A percentile compares a stretch with the other conserved stretches of the same genome.
Evolutionary conservation across 192 early-diverging fungal species (phyloP).

Genomic region (Coemansia sp.): DNA sequence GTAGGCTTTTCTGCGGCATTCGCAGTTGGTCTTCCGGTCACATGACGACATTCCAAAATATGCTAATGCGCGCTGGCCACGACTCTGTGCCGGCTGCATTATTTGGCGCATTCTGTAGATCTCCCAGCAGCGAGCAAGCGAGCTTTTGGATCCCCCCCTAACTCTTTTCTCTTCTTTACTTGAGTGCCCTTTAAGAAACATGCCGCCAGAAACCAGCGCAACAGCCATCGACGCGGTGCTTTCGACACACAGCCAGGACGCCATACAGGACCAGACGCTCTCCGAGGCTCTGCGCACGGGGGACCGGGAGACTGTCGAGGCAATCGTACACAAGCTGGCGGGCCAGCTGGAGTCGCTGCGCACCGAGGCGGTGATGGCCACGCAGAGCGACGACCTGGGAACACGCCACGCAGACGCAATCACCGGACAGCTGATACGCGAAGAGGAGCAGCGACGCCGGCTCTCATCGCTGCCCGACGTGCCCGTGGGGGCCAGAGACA

Average conservation of each 20-base stretch:
- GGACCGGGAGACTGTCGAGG: constrained; percentile 49
- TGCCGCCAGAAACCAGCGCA: too few relatives aligned
- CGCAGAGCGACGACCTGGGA: constrained; percentile 22
- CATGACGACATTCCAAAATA: too few relatives aligned
- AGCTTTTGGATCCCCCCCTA: too few relatives aligned
- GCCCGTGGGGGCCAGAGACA: constrained; percentile 10
- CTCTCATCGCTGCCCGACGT: constrained; percentile 26
- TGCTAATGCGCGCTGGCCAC: too few relatives aligned
- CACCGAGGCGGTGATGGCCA: constrained; percentile 27
- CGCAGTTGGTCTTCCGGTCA: background rate
- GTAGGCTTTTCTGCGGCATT: constrained; percentile 3
- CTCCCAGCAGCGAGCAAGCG: too few relatives aligned
- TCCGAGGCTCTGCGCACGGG: constrained; percentile 41
- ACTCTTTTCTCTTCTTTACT: too few relatives aligned
- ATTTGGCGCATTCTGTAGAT: too few relatives aligned
- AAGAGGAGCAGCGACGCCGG: constrained; percentile 23
- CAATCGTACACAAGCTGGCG: constrained; percentile 43
- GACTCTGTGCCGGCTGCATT: too few relatives aligned
- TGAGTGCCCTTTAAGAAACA: too few relatives aligned
- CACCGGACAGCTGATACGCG: constrained; percentile 3
- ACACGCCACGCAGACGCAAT: background rate
- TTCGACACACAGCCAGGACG: background rate
- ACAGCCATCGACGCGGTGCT: too few relatives aligned
- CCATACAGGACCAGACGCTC: constrained; percentile 30
- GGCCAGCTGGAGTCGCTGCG: constrained; percentile 48